These are phyloP conservation scores for Rhinocladiella mackenziei DNA, from an alignment of 2,329 filamentous ascomycete species.

Conservation along the genomic window DNA sequence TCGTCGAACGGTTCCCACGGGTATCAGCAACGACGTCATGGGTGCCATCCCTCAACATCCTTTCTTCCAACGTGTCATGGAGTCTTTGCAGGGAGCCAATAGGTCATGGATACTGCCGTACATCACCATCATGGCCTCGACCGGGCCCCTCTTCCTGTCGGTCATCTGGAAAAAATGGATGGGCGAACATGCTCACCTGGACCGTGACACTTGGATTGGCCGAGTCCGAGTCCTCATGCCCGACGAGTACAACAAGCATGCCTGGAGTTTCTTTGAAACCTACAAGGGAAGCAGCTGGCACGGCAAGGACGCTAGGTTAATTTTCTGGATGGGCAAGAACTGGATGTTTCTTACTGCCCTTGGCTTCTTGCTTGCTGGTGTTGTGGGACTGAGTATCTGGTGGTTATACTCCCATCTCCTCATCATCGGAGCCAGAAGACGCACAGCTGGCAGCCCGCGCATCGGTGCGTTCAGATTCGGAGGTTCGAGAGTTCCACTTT, in stretches of 20 bases:
- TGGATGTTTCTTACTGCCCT: conserved; percentile 53
- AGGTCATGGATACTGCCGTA: conserved; percentile 67
- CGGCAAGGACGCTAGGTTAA: conserved; percentile 58
- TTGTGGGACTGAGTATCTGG: conserved; percentile 48
- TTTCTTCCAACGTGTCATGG: conserved; percentile 67
- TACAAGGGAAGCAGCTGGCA: conserved; percentile 64
- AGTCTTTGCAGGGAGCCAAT: conserved; percentile 63
- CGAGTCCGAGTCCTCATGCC: conserved; percentile 65
- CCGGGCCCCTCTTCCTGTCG: conserved; percentile 71
- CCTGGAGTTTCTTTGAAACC: conserved; percentile 70
- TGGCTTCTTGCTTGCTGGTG: conserved; percentile 48
- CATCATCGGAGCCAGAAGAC: conserved; percentile 33
- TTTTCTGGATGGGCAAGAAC: conserved; percentile 61
- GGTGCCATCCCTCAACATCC: conserved; percentile 67
- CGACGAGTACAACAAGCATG: conserved; percentile 63
- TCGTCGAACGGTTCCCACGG: conserved; percentile 68
- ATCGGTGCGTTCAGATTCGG: conserved; percentile 11
- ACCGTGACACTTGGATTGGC: conserved; percentile 43
- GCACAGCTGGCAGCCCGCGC: conserved; percentile 13
- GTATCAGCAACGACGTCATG: conserved; percentile 79
- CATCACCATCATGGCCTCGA: conserved; percentile 75
- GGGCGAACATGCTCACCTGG: conserved; percentile 42
- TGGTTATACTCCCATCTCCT: conserved; percentile 49
- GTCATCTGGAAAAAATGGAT: conserved; percentile 73
- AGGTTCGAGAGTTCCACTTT: conserved; percentile 17